Evolutionary conservation across 148 eudicot genomes (phyloP).

Genomic region (Vaccinium vitisidaea): DNA sequence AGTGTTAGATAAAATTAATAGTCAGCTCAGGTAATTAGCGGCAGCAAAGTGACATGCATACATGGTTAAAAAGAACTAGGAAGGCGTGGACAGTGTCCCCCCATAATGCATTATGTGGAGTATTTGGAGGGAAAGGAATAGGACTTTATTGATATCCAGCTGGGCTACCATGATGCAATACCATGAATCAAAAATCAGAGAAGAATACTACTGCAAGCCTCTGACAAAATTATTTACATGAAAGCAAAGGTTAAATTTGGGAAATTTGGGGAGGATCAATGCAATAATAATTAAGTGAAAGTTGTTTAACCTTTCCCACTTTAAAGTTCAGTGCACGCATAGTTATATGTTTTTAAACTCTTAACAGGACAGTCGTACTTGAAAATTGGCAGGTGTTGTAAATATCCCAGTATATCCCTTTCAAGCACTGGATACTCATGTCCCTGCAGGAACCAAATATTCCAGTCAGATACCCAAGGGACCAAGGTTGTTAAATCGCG

Average conservation of each 20-base stretch:
- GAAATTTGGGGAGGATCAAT: conserved; percentile 10
- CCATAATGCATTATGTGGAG: neutral
- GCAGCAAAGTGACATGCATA: neutral
- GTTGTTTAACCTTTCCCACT: neutral
- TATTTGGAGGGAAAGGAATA: neutral
- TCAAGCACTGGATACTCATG: conserved; percentile 64
- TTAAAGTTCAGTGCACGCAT: neutral
- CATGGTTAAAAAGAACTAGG: neutral
- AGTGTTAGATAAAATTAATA: neutral
- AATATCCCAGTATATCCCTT: conserved; percentile 54
- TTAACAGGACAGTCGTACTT: conserved; percentile 34
- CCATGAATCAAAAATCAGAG: neutral
- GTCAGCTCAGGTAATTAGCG: neutral
- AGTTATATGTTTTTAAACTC: conserved; percentile 7
- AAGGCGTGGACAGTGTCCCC: neutral
- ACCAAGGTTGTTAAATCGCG: no score
- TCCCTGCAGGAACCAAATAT: conserved; percentile 52
- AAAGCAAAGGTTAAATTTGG: neutral
- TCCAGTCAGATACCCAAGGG: conserved; percentile 14
- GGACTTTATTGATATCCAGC: neutral
- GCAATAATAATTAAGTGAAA: conserved; percentile 1
- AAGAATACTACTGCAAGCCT: neutral
- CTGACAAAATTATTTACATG: neutral
- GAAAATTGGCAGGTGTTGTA: conserved; percentile 45
- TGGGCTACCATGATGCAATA: neutral